Evolutionary conservation across 768 basidiomycete species (phyloP).

Genomic region (Boletus speciosus): DNA sequence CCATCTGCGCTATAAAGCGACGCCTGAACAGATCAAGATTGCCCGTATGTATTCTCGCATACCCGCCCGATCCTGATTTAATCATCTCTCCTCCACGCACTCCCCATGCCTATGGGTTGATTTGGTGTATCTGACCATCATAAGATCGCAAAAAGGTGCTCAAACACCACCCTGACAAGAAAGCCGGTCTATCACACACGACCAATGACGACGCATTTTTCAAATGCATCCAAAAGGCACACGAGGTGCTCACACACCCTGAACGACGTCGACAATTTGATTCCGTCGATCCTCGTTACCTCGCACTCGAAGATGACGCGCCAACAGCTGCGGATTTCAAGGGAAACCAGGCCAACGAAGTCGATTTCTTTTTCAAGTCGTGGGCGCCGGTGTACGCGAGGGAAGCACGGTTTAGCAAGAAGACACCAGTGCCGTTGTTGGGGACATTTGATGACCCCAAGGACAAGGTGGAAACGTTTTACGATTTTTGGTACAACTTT

Average conservation of each 20-base stretch:
- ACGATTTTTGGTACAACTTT: slow-evolving; percentile 99
- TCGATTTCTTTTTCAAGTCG: slow-evolving; percentile 64
- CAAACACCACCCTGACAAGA: slow-evolving; percentile 98
- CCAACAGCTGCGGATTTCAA: slow-evolving; percentile 66
- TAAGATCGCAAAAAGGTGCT: slow-evolving; percentile 99
- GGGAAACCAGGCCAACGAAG: slow-evolving; percentile 38
- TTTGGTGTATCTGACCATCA: background rate
- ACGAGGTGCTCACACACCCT: slow-evolving; percentile 83
- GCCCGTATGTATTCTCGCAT: slow-evolving; percentile 66
- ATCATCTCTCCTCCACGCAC: background rate
- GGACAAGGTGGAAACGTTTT: slow-evolving; percentile 85
- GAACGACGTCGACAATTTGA: slow-evolving; percentile 95
- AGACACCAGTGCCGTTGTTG: slow-evolving; percentile 77
- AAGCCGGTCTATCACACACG: slow-evolving; percentile 70
- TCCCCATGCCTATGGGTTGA: background rate
- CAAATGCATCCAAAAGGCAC: slow-evolving; percentile 99
- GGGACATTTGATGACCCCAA: slow-evolving; percentile 71
- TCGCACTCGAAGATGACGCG: slow-evolving; percentile 72
- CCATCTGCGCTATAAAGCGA: slow-evolving; percentile 82
- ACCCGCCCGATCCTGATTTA: slow-evolving; percentile 8
- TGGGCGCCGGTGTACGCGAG: slow-evolving; percentile 84
- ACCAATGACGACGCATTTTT: slow-evolving; percentile 98
- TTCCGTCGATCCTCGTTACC: slow-evolving; percentile 81
- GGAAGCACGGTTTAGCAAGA: slow-evolving; percentile 89
- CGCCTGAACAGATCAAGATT: slow-evolving; percentile 89